Percentiles rank a stretch among this genome's conserved stretches.
Evolutionary conservation across 2,329 filamentous ascomycete genomes (phyloP).

Genomic region (Colletotrichum camelliae): DNA sequence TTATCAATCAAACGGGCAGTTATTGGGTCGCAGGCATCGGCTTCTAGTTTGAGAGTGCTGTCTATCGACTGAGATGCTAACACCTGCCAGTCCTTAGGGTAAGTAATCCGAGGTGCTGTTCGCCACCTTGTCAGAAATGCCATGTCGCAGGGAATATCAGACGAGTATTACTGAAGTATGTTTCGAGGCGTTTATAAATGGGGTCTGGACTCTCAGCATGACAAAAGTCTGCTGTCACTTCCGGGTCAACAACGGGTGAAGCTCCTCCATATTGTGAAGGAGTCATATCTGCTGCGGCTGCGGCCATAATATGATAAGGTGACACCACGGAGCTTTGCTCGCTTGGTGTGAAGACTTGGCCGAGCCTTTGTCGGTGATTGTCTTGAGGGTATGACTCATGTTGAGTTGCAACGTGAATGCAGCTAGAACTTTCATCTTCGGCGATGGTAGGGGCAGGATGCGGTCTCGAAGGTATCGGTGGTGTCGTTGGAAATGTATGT

Average conservation of each 20-base stretch:
- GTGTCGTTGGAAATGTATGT: background rate
- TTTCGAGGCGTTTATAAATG: background rate
- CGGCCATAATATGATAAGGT: conserved; percentile 27
- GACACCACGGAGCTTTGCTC: background rate
- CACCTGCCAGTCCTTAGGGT: conserved; percentile 26
- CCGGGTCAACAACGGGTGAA: background rate
- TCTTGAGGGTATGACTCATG: background rate
- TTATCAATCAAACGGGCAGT: conserved; percentile 26
- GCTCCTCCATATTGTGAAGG: background rate
- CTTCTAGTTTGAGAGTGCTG: conserved; percentile 27
- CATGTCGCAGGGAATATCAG: background rate
- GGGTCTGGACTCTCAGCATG: background rate
- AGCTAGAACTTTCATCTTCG: background rate
- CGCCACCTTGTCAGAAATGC: background rate
- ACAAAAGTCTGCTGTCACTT: background rate
- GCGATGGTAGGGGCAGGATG: background rate
- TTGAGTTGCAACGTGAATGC: background rate
- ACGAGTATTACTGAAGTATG: conserved; percentile 19
- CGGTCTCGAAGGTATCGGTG: background rate
- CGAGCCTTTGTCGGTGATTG: background rate
- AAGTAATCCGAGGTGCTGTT: background rate
- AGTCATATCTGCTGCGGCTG: conserved; percentile 18
- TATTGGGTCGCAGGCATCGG: conserved; percentile 25
- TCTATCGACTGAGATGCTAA: conserved; percentile 23
- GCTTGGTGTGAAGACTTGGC: background rate